Evolutionary conservation across 2,329 filamentous ascomycete genomes (phyloP), one percentile per base, ranked within the genome.

Genomic region (Colletotrichum phormii): DNA sequence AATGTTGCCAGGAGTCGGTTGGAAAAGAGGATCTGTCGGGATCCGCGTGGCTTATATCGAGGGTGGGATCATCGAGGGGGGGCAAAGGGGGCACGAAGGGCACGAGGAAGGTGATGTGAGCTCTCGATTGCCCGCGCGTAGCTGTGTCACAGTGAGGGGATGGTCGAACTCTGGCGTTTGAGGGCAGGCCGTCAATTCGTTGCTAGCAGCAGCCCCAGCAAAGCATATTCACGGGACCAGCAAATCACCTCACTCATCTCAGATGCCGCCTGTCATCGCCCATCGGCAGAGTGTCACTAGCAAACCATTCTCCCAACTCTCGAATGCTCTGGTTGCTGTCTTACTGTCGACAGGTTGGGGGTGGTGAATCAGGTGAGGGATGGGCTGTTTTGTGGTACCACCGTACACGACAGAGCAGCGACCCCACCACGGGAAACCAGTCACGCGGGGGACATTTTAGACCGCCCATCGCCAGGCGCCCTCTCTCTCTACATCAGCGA

Each of bases 361-460:
- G 11, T 31, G 29, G 29, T 53, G 61, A 37, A 64, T 64, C 61
- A 73, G 71, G 60, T 61, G 66, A 69, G 64, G 62, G 58, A 63
- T 72, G 59, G 60, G 60, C 67, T 65, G 71, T 71, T 70, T 72
- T 70, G 71, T 73, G 66, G 66, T 54, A 31, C 71, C 71, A 73
- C 66, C 54, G 22, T 31, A 37, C 18, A 18, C 33, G 53, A 59
- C 55, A 42, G 61, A 60, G 35, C 53, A 5, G 37, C 59, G 18
- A 35, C 35, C 26, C 64, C 69, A 46, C 69, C 22, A 31, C 31
- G 65, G 62, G 58, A 63, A 72, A 54, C 65, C 54, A 24, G 58
- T 53, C n/a, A n/a, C n/a, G n/a, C n/a, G n/a, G n/a, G n/a, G n/a
- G n/a, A n/a, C n/a, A n/a, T n/a, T n/a, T n/a, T n/a, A n/a, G n/a